A percentile compares a stretch with the other conserved stretches of the same genome.
phyloP scores from a whole-genome alignment of 305 asterid genomes.

The Fraxinus xanthoxyloides region DNA sequence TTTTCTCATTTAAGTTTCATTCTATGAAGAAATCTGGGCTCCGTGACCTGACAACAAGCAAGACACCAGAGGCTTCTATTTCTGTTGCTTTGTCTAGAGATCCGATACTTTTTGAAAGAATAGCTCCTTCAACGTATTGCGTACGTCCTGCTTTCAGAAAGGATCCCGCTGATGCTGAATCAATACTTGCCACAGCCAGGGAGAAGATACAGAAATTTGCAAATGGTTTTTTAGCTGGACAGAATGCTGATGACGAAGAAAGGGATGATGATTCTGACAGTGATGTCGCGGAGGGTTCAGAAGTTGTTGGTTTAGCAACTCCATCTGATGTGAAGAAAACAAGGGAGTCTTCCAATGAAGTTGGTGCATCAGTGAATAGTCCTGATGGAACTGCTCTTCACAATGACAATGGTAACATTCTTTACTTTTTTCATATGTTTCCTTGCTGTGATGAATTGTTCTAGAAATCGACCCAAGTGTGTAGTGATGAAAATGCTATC shows the following conservation, averaged over 20 bases:
- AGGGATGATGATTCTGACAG: slow-evolving; percentile 94
- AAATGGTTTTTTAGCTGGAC: slow-evolving; percentile 75
- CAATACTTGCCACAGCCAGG: slow-evolving; percentile 74
- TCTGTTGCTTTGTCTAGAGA: slow-evolving; percentile 99
- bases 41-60: slow-evolving; percentile 94
- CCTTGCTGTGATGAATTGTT: background rate
- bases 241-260: slow-evolving; percentile 89
- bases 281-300: slow-evolving; percentile 79
- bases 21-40: slow-evolving; percentile 85
- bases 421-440: slow-evolving; percentile 36
- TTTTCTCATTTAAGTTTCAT: slow-evolving; percentile 16
- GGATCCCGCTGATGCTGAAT: slow-evolving; percentile 93
- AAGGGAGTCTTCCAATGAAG: slow-evolving; percentile 37
- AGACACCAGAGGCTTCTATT: slow-evolving; percentile 99
- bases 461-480: slow-evolving; percentile 2
- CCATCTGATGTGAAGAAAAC: slow-evolving; percentile 52
- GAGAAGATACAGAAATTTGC: slow-evolving; percentile 87
- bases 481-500: slow-evolving; percentile 7
- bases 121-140: slow-evolving; percentile 94
- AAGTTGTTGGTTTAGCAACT: slow-evolving; percentile 68
- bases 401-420: slow-evolving; percentile 40
- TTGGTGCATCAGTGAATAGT: slow-evolving; percentile 41
- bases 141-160: slow-evolving; percentile 88
- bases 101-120: slow-evolving; percentile 91
- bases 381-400: slow-evolving; percentile 38